A percentile compares a stretch with the other conserved stretches of the same genome.
phyloP scores from a whole-genome alignment of 345 rosid species.

The Eucalyptus virginea region DNA sequence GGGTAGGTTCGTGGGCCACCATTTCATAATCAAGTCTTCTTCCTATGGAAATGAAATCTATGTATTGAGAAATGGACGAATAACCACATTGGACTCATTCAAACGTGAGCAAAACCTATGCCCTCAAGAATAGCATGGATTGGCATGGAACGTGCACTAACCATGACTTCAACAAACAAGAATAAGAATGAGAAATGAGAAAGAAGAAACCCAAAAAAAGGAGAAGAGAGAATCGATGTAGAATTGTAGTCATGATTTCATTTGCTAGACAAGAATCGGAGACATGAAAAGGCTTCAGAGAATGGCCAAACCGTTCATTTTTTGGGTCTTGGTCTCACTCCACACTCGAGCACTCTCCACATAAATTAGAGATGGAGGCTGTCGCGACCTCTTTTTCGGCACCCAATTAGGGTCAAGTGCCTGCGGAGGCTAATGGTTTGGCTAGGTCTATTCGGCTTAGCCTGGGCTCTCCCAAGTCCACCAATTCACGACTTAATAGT shows the following conservation, averaged over 20 bases:
- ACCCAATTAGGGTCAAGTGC: rapidly evolving
- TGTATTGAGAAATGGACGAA: not conserved
- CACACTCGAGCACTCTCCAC: not conserved
- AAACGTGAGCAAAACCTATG: not conserved
- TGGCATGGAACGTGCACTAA: not conserved
- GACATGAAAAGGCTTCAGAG: too few species aligned
- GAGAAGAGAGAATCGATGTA: too few species aligned
- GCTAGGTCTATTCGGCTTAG: too few species aligned
- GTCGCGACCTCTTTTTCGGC: rapidly evolving
- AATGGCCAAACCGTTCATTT: not conserved
- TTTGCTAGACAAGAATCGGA: too few species aligned
- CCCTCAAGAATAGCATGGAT: not conserved
- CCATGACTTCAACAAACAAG: not conserved
- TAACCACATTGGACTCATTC: not conserved
- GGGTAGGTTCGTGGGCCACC: not conserved
- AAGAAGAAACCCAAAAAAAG: too few species aligned
- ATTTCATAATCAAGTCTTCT: not conserved
- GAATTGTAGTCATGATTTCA: too few species aligned
- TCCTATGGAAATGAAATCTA: not conserved
- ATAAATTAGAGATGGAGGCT: not conserved
- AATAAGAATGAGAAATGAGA: too few species aligned
- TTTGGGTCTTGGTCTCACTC: not conserved
- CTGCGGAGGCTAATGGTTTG: too few species aligned
- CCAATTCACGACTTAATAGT: too few species aligned
- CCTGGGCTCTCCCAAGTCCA: too few species aligned